These are phyloP conservation scores for Candida mattraensis DNA, from an alignment of 805 yeast species.

Conservation along the genomic window DNA sequence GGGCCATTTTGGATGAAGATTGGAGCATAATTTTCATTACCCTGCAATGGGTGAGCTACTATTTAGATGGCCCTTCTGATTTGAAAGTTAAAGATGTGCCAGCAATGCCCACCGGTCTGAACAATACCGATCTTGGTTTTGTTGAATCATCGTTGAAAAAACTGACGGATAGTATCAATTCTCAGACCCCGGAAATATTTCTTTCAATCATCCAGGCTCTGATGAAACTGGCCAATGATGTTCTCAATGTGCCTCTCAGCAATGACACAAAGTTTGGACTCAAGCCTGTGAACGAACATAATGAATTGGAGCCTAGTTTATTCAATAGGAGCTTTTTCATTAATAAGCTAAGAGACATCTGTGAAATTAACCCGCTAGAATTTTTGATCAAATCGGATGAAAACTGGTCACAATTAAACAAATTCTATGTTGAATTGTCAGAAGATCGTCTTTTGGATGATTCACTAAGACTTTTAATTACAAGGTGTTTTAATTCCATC, in stretches of 20 bases:
- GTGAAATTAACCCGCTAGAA: conserved; percentile 51
- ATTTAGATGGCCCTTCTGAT: conserved; percentile 58
- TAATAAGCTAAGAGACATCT: conserved; percentile 50
- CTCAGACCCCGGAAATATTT: conserved; percentile 54
- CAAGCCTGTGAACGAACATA: conserved; percentile 22
- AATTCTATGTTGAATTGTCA: conserved; percentile 46
- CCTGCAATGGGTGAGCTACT: conserved; percentile 78
- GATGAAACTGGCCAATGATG: conserved; percentile 40
- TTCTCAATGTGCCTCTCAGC: conserved; percentile 11
- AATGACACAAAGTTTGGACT: conserved; percentile 13
- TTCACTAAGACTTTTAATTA: conserved; percentile 47
- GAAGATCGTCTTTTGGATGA: conserved; percentile 43
- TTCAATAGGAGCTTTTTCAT: conserved; percentile 58
- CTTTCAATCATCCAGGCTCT: conserved; percentile 47
- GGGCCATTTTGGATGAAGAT: conserved; percentile 61
- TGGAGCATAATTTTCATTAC: conserved; percentile 68
- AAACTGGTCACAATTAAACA: conserved; percentile 49
- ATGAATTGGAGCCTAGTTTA: conserved; percentile 40
- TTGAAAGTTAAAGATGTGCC: conserved; percentile 41
- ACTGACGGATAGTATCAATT: conserved; percentile 59
- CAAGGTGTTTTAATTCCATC: conserved; percentile 52
- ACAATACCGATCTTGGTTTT: conserved; percentile 46
- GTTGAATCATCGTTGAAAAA: conserved; percentile 60
- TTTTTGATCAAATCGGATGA: conserved; percentile 43
- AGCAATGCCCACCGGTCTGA: conserved; percentile 42